Evolutionary conservation across 805 yeast species (phyloP), one percentile per base, ranked within the genome.

Genomic region (Dipodascus albidus): DNA sequence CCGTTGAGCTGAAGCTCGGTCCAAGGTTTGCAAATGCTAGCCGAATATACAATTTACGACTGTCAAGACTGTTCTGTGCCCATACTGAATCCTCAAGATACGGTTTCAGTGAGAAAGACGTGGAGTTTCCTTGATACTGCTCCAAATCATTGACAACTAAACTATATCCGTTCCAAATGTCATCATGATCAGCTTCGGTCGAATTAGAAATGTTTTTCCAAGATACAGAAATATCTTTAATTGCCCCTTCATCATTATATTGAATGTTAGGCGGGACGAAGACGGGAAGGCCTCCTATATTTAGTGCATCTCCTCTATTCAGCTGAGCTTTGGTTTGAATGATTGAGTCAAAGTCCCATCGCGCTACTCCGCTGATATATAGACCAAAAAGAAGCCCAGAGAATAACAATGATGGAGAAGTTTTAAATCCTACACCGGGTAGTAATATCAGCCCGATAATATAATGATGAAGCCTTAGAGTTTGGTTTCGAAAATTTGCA

Each of bases 321-420:
- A 90, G 66, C 2, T 86, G 75, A 2, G 74, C 69, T 23, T 77
- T 77, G 0, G 96, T 87, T 63, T 91, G 96, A 1, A 86, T 81
- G 54, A 91, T 80, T 14, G 96, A 82, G 1, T 95, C 97, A 62
- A 85, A 82, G 53, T 93, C 97, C 99, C 99, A 91, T 53, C 95
- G 73, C 0, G 95, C 80, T 1, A 87, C 81, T 0, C 99, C 99
- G 21, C 90, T 84, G 3, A 89, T 73, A 50, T 85, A 75, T 48
- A 91, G 71, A 0, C 97, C 99, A 0, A 87, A 65, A 22, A 91
- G 70, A 0, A 91, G 77, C 1, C 97, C 98, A 64, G 90, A 96
- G 63, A 87, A 84, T 6, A 84, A 60, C 59, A 85, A 72, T 15
- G 67, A 61, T 9, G 68, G 60, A 3, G 69, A 58, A 19, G 71